Percentiles rank a stretch among this genome's conserved stretches.
phyloP scores from a whole-genome alignment of 1,284 basidiomycete genomes.

The Xerocomus minutiporus region DNA sequence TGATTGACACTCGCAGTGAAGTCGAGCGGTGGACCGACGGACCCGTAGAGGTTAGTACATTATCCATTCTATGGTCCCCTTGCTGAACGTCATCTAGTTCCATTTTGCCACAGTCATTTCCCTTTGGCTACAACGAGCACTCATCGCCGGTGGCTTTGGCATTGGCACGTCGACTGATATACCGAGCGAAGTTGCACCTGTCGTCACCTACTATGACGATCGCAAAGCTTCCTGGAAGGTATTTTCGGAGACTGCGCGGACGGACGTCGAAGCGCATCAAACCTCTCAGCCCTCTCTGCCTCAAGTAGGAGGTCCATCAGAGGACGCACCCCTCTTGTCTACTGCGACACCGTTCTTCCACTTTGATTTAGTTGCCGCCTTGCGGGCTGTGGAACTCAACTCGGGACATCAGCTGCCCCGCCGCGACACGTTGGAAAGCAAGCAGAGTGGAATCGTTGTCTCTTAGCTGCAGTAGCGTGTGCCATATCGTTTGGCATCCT shows the following conservation, averaged over 20 bases:
- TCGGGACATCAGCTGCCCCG: constrained; percentile 1
- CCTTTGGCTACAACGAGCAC: constrained; percentile 89
- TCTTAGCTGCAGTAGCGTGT: background rate
- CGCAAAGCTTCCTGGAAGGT: constrained; percentile 23
- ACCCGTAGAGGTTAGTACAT: constrained; percentile 62
- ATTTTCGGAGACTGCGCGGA: constrained; percentile 6
- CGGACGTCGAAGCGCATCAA: constrained; percentile 39
- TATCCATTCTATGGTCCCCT: background rate
- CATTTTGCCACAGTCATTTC: constrained; percentile 88
- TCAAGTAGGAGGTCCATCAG: constrained; percentile 5
- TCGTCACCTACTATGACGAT: constrained; percentile 59
- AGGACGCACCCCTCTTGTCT: constrained; percentile 42
- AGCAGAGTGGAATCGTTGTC: constrained; percentile 7
- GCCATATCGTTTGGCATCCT: too few relatives aligned
- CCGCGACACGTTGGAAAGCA: constrained; percentile 11
- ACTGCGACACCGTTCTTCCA: constrained; percentile 83
- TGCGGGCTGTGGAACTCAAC: constrained; percentile 60
- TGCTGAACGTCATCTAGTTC: constrained; percentile 46
- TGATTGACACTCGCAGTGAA: constrained; percentile 85
- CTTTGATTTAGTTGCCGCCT: constrained; percentile 71
- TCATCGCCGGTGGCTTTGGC: constrained; percentile 87
- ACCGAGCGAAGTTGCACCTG: constrained; percentile 66
- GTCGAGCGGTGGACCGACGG: constrained; percentile 85
- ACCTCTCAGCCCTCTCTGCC: constrained; percentile 17
- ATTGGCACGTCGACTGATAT: constrained; percentile 43